phyloP scores from a whole-genome alignment of 2,329 filamentous ascomycete genomes.

The Fusarium ambrosium region DNA sequence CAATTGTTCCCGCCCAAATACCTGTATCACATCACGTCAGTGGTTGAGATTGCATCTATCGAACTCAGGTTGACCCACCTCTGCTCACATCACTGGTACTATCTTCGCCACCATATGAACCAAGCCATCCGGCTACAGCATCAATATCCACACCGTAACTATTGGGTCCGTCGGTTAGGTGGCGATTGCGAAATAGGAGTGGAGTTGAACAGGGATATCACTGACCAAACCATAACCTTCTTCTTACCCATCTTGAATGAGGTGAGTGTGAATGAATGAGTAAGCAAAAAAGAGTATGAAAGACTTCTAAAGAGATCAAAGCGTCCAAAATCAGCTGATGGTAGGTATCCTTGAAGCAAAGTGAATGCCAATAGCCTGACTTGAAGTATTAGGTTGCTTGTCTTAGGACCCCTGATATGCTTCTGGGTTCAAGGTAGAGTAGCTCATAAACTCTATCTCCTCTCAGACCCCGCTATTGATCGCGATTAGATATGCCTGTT shows the following conservation, averaged over 20 bases:
- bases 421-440: background rate
- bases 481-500: background rate
- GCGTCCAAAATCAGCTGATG: background rate
- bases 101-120: conserved; percentile 81
- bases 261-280: background rate
- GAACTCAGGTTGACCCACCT: conserved; percentile 56
- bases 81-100: conserved; percentile 80
- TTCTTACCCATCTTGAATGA: conserved; percentile 51
- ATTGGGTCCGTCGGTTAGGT: background rate
- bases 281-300: background rate
- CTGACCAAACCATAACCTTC: conserved; percentile 50
- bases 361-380: background rate
- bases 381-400: background rate
- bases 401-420: background rate
- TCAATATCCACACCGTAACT: conserved; percentile 82
- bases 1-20: conserved; percentile 72
- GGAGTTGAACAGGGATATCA: background rate
- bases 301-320: background rate
- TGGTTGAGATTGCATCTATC: background rate
- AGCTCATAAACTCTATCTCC: background rate
- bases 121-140: conserved; percentile 82
- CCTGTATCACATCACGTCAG: conserved; percentile 55
- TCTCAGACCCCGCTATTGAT: background rate
- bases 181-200: background rate
- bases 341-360: background rate